Percentiles rank a stretch among this genome's conserved stretches.
These are phyloP conservation scores for Yamadazyma triangularis DNA, from an alignment of 1,139 yeast species.

Conservation along the genomic window DNA sequence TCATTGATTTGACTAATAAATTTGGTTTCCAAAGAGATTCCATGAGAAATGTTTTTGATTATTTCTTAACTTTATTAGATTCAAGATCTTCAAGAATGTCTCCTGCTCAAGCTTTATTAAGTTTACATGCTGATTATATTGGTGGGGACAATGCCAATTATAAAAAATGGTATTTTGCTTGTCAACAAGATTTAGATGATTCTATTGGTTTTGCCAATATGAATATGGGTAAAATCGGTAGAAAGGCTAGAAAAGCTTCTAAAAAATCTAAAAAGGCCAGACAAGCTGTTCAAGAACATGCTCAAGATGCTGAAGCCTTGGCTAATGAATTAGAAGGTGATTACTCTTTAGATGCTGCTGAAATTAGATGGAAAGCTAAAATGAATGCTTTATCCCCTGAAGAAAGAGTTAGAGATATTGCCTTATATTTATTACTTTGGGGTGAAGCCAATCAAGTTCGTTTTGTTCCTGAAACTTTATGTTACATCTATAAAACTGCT, in stretches of 20 bases:
- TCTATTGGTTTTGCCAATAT: conserved; percentile 49
- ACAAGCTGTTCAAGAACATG: conserved; percentile 49
- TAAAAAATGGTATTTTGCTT: conserved; percentile 43
- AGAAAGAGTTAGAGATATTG: conserved; percentile 87
- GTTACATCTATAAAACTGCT: conserved; percentile 93
- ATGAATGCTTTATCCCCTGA: conserved; percentile 46
- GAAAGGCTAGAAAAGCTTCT: conserved; percentile 47
- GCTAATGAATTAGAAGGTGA: conserved; percentile 86
- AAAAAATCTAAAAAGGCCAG: conserved; percentile 62
- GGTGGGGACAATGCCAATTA: conserved; percentile 44
- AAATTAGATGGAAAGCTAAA: conserved; percentile 48
- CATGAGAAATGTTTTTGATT: conserved; percentile 95
- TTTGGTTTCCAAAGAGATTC: conserved; percentile 98
- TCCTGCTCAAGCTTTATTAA: conserved; percentile 87
- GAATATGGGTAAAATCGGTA: conserved; percentile 68
- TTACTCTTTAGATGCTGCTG: conserved; percentile 54
- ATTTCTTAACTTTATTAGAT: conserved; percentile 88
- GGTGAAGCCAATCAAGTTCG: conserved; percentile 98
- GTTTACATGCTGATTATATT: conserved; percentile 92
- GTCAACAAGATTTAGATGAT: conserved; percentile 38
- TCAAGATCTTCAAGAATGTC: conserved; percentile 97
- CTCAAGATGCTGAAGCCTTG: conserved; percentile 48
- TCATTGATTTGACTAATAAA: conserved; percentile 81
- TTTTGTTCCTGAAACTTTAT: conserved; percentile 87
- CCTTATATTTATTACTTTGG: conserved; percentile 89